Conservation (phyloP, 106 monocot species). For the Posidonia australis region DNA sequence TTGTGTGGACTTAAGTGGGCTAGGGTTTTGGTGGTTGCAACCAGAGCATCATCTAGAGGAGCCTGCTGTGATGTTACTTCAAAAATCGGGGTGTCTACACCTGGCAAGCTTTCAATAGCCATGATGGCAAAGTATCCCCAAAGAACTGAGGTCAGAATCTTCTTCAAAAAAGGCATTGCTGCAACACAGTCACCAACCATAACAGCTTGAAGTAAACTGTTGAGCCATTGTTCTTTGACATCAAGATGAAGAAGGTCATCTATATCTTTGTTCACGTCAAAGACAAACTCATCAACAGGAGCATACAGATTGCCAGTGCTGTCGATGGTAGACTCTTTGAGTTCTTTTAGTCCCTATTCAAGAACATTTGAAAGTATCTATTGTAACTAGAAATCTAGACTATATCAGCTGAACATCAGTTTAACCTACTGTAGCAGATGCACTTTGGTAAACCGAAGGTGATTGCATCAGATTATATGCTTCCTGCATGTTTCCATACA, state of each 20-base stretch:
- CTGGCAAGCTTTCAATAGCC: slow-evolving; percentile 40
- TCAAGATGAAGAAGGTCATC: slow-evolving; percentile 33
- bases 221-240: slow-evolving; percentile 36
- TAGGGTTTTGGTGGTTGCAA: too few species aligned
- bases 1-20: too few species aligned
- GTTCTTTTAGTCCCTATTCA: slow-evolving; percentile 32
- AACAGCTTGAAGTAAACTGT: slow-evolving; percentile 27
- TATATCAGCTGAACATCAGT: background rate
- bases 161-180: slow-evolving; percentile 35
- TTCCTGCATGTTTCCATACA: slow-evolving; percentile 31
- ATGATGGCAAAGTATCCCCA: slow-evolving; percentile 45
- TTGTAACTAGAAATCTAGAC: background rate
- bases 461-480: slow-evolving; percentile 37
- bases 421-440: slow-evolving; percentile 15
- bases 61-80: too few species aligned
- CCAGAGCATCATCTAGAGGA: too few species aligned
- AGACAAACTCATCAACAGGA: slow-evolving; percentile 24
- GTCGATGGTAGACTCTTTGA: slow-evolving; percentile 29
- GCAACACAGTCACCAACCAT: slow-evolving; percentile 34
- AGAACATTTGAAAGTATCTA: background rate
- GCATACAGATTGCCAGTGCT: slow-evolving; percentile 24
- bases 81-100: too few species aligned
- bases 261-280: slow-evolving; percentile 38
- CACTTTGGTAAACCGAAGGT: slow-evolving; percentile 19
- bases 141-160: slow-evolving; percentile 35